Percentiles rank a stretch among this genome's conserved stretches.
Evolutionary conservation across 164 flowering plant genomes (phyloP).

Genomic region (Berberis vulgaris): DNA sequence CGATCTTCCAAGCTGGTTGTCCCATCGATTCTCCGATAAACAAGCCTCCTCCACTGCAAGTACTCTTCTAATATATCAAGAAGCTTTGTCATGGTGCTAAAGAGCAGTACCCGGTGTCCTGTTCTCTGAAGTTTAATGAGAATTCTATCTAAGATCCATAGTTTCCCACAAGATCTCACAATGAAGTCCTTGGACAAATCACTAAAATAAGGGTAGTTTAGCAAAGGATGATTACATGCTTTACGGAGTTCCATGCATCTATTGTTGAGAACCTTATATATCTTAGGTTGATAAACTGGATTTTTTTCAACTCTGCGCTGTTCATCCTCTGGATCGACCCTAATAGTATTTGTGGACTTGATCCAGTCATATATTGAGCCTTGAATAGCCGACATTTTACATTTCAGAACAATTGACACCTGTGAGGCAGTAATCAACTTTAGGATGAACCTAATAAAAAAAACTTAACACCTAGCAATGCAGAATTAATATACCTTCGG

Average conservation of each 20-base stretch:
- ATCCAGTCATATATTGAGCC: constrained; percentile 97
- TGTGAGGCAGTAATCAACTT: constrained; percentile 24
- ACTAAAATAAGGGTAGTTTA: constrained; percentile 80
- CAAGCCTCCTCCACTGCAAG: constrained; percentile 81
- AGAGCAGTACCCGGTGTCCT: constrained; percentile 92
- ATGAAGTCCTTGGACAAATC: constrained; percentile 82
- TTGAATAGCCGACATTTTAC: constrained; percentile 96
- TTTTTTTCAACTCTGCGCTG: constrained; percentile 54
- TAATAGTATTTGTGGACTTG: constrained; percentile 84
- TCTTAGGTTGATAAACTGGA: constrained; percentile 65
- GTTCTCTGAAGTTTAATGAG: constrained; percentile 86
- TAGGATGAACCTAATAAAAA: constrained; percentile 6
- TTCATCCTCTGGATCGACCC: constrained; percentile 97
- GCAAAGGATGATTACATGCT: constrained; percentile 95
- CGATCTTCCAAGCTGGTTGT: constrained; percentile 96
- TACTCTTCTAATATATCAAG: constrained; percentile 94
- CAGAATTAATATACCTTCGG: constrained; percentile 55
- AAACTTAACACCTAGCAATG: not conserved
- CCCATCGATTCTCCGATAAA: constrained; percentile 93
- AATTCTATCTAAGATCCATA: constrained; percentile 91
- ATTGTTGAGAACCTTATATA: constrained; percentile 64
- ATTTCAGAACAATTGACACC: constrained; percentile 83
- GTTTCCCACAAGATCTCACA: constrained; percentile 90
- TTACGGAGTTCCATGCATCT: constrained; percentile 98
- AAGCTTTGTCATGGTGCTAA: constrained; percentile 97